These are phyloP conservation scores for Sporothrix pseudoabietina DNA, from an alignment of 2,329 filamentous ascomycete species.

Conservation along the genomic window DNA sequence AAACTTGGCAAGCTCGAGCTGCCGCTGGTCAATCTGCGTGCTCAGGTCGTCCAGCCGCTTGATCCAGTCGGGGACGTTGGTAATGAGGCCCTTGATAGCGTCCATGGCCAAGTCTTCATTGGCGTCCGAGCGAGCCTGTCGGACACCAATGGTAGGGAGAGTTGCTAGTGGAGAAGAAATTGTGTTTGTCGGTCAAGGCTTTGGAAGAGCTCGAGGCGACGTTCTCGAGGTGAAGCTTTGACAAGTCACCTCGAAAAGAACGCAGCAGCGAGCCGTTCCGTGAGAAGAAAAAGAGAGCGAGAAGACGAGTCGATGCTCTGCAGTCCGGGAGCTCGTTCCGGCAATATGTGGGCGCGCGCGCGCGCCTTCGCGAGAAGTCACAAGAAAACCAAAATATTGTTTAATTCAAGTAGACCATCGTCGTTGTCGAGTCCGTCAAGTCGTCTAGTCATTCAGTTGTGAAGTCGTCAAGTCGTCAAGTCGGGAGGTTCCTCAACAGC, in stretches of 20 bases:
- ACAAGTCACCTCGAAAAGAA: background rate
- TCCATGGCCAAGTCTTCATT: slow-evolving; percentile 47
- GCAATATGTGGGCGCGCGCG: background rate
- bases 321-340: background rate
- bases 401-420: background rate
- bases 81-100: slow-evolving; percentile 56
- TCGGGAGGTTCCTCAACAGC: background rate
- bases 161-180: background rate
- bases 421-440: background rate
- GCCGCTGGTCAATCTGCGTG: slow-evolving; percentile 62
- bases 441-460: background rate
- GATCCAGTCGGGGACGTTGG: slow-evolving; percentile 63
- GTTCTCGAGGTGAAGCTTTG: background rate
- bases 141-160: background rate
- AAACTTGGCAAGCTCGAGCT: slow-evolving; percentile 57
- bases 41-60: slow-evolving; percentile 61
- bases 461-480: background rate
- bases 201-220: background rate
- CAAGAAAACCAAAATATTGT: background rate
- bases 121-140: slow-evolving; percentile 1
- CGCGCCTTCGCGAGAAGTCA: background rate
- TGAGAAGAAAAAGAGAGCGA: background rate
- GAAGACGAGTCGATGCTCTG: background rate
- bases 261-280: background rate
- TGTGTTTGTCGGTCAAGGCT: background rate